These are phyloP conservation scores for Suillus weaverae DNA, from an alignment of 768 basidiomycete species.

Conservation along the genomic window DNA sequence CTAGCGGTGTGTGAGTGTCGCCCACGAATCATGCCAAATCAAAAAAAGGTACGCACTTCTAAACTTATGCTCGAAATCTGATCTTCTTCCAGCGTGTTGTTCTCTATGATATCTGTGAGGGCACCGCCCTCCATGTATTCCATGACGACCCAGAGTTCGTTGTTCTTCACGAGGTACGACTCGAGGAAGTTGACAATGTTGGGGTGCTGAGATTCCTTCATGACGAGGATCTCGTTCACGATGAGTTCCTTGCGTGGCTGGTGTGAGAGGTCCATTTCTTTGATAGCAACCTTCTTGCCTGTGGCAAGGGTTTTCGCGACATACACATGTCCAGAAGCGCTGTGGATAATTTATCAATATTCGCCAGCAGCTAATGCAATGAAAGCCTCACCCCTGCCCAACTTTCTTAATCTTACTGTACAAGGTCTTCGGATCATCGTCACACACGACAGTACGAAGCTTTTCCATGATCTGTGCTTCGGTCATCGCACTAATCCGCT, in stretches of 20 bases:
- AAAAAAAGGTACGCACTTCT: constrained; percentile 60
- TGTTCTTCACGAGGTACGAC: constrained; percentile 83
- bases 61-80: constrained; percentile 90
- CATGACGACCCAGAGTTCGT: constrained; percentile 97
- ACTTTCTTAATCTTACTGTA: constrained; percentile 99
- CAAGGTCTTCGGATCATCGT: constrained; percentile 82
- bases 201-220: constrained; percentile 97
- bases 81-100: constrained; percentile 92
- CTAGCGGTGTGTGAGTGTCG: constrained; percentile 38
- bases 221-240: constrained; percentile 97
- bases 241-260: constrained; percentile 97
- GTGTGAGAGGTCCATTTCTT: constrained; percentile 95
- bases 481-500: constrained; percentile 93
- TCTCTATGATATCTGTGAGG: constrained; percentile 96
- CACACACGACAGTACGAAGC: constrained; percentile 81
- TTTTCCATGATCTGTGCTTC: constrained; percentile 99
- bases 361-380: constrained; percentile 3
- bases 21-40: background rate
- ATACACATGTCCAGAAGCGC: constrained; percentile 97
- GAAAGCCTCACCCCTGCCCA: constrained; percentile 83
- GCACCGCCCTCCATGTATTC: constrained; percentile 99
- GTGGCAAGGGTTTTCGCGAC: constrained; percentile 88
- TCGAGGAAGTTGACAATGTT: constrained; percentile 97
- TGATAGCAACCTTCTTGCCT: constrained; percentile 92
- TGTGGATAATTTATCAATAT: constrained; percentile 32